Evolutionary conservation across 129 eudicot species (phyloP).

Genomic region (Flaveria sonorensis): DNA sequence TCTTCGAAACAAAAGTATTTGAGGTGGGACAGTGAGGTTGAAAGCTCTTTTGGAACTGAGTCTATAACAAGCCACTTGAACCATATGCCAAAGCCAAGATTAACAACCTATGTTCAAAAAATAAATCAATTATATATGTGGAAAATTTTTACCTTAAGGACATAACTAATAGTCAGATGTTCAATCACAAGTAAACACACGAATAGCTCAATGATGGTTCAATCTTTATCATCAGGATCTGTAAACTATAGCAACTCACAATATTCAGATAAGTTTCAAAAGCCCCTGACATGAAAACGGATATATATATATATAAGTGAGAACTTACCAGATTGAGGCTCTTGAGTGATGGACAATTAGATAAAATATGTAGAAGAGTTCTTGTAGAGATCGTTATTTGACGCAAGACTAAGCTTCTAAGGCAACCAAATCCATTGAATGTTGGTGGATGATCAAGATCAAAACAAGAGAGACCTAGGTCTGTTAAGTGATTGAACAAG

Average conservation of each 20-base stretch:
- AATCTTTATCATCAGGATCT: no score
- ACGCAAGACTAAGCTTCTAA: background rate
- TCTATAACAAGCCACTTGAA: background rate
- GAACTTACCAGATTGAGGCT: no score
- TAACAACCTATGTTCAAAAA: background rate
- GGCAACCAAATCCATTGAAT: slow-evolving; percentile 9
- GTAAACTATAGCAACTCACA: no score
- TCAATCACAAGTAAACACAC: background rate
- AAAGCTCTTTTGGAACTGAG: background rate
- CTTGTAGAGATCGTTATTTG: background rate
- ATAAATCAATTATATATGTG: no score
- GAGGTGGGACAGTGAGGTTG: background rate
- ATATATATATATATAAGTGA: no score
- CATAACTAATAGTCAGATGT: background rate
- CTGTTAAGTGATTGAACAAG: background rate
- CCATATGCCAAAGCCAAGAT: background rate
- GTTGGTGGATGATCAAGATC: background rate
- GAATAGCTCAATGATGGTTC: background rate
- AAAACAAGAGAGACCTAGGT: background rate
- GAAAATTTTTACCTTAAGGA: background rate
- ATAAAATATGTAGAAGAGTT: background rate
- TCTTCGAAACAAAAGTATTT: background rate
- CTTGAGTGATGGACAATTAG: background rate
- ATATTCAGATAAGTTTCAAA: no score
- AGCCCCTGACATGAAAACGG: background rate